phyloP scores from a whole-genome alignment of 805 yeast genomes.

The Saturnispora ahearnii region DNA sequence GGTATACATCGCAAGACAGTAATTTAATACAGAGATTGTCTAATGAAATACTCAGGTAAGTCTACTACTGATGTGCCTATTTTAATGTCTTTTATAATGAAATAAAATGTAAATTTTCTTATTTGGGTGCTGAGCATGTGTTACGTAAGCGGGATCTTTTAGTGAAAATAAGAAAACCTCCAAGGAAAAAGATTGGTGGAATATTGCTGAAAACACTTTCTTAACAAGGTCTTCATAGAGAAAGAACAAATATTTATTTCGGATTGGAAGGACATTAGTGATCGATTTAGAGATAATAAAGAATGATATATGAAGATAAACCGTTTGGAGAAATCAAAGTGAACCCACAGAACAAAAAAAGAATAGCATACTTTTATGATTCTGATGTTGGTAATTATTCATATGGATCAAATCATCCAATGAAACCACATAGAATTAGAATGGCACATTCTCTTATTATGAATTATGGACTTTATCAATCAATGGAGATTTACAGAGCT shows the following conservation, averaged over 20 bases:
- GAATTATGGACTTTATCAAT: slow-evolving; percentile 93
- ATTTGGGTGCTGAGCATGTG: neutral
- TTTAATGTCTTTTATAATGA: no score
- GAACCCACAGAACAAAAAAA: slow-evolving; percentile 43
- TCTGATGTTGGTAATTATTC: slow-evolving; percentile 97
- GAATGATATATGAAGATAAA: slow-evolving; percentile 40
- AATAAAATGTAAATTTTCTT: no score
- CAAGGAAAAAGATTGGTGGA: no score
- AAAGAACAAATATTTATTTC: no score
- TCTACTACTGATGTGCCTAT: no score
- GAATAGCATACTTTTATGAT: slow-evolving; percentile 75
- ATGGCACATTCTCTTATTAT: slow-evolving; percentile 96
- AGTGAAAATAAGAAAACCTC: neutral
- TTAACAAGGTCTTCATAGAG: no score
- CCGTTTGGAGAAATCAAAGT: slow-evolving; percentile 59
- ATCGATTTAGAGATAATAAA: no score
- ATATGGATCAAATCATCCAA: slow-evolving; percentile 97
- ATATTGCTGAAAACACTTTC: no score
- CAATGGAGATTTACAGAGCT: slow-evolving; percentile 95
- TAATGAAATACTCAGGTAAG: slow-evolving; percentile 1
- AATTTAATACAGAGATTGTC: slow-evolving; percentile 2
- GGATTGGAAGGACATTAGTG: no score
- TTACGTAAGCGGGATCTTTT: neutral
- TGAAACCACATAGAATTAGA: slow-evolving; percentile 98
- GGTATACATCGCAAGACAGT: slow-evolving; percentile 36